Percentiles rank a stretch among this genome's conserved stretches.
Conservation (phyloP, 2,329 filamentous ascomycete genomes). For the Pestalotiopsis sp. region DNA sequence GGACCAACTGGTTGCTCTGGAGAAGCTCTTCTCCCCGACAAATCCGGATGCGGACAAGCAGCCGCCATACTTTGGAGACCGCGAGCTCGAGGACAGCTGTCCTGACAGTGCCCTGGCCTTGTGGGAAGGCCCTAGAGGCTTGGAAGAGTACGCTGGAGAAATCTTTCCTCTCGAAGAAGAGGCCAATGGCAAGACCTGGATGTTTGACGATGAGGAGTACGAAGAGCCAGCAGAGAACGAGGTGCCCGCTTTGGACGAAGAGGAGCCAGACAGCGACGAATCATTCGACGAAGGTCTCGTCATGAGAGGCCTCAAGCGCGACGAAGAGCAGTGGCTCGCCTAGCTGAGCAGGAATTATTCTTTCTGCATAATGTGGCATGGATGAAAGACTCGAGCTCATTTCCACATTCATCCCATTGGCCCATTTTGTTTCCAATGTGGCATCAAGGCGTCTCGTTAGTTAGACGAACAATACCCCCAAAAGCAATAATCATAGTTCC, state of each 20-base stretch:
- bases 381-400: background rate
- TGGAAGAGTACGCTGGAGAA: slow-evolving; percentile 94
- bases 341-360: slow-evolving; percentile 27
- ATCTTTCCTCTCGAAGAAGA: slow-evolving; percentile 94
- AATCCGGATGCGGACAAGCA: slow-evolving; percentile 57
- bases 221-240: slow-evolving; percentile 30
- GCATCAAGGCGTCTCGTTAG: background rate
- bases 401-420: background rate
- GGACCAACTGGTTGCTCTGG: slow-evolving; percentile 76
- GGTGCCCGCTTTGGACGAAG: slow-evolving; percentile 43
- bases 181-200: slow-evolving; percentile 93
- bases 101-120: slow-evolving; percentile 77
- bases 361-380: slow-evolving; percentile 9
- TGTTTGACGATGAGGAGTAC: slow-evolving; percentile 63
- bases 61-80: slow-evolving; percentile 66
- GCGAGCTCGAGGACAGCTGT: slow-evolving; percentile 61
- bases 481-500: background rate
- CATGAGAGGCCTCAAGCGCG: slow-evolving; percentile 59
- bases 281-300: slow-evolving; percentile 61
- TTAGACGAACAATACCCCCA: background rate
- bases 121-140: slow-evolving; percentile 88
- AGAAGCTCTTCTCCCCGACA: slow-evolving; percentile 58
- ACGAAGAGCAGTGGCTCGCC: slow-evolving; percentile 64
- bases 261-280: slow-evolving; percentile 50
- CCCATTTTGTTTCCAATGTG: background rate